These are phyloP conservation scores for Vitis amurensis DNA, from an alignment of 164 flowering plant genomes.

Conservation along the genomic window DNA sequence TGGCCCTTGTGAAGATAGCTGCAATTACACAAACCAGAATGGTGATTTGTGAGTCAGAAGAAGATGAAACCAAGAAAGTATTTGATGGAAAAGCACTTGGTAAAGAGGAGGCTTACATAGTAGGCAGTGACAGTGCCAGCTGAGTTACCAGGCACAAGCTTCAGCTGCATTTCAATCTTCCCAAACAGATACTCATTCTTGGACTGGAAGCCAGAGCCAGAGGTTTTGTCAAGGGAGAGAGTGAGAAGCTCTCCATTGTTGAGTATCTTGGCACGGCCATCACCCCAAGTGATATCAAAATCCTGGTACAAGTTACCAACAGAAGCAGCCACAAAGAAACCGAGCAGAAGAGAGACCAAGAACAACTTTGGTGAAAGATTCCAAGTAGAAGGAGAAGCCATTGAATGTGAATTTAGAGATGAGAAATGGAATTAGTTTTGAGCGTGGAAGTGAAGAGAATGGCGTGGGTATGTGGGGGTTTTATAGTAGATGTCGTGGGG, in stretches of 20 bases:
- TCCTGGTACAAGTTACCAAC: slow-evolving; percentile 16
- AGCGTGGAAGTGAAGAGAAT: no score
- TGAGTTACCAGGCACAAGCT: slow-evolving; percentile 53
- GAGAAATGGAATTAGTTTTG: no score
- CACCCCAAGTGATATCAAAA: slow-evolving; percentile 16
- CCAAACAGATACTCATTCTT: slow-evolving; percentile 36
- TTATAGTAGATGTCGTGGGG: no score
- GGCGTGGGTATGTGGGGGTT: no score
- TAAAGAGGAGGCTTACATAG: slow-evolving; percentile 26
- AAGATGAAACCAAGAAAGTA: no score
- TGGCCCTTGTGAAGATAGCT: slow-evolving; percentile 13
- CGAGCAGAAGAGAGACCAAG: no score
- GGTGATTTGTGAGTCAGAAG: no score
- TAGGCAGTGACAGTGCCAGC: slow-evolving; percentile 59
- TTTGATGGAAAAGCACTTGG: no score
- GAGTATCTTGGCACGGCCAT: slow-evolving; percentile 22
- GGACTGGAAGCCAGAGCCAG: slow-evolving; percentile 52
- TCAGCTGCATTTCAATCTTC: slow-evolving; percentile 43
- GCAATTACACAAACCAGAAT: neutral
- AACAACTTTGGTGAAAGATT: no score
- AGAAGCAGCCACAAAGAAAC: no score
- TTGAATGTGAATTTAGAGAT: no score
- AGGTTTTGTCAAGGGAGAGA: slow-evolving; percentile 36
- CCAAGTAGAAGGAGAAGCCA: no score
- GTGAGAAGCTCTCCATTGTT: slow-evolving; percentile 39